Conservation (phyloP, 2,329 filamentous ascomycete genomes). For the Fusarium sarcochroum region DNA sequence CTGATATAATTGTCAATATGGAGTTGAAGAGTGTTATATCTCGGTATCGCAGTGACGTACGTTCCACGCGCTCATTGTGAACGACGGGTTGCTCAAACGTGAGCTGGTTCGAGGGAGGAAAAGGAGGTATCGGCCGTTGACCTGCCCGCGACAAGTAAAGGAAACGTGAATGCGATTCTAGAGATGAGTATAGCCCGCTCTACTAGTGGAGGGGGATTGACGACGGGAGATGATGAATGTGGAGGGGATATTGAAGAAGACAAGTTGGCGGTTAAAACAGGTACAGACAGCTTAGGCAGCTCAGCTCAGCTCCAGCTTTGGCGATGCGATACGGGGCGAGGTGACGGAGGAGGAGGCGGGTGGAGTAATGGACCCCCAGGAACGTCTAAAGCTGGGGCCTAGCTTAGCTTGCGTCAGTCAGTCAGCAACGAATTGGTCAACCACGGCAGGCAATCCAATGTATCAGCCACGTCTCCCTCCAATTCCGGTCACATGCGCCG, state of each 20-base stretch:
- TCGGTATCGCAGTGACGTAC: constrained; percentile 46
- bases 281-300: constrained; percentile 25
- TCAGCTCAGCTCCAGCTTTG: constrained; percentile 24
- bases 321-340: constrained; percentile 44
- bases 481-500: constrained; percentile 20
- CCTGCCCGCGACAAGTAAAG: constrained; percentile 15
- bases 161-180: background rate
- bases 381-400: constrained; percentile 26
- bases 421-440: constrained; percentile 18
- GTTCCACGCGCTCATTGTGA: constrained; percentile 59
- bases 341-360: constrained; percentile 35
- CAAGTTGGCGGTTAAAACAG: constrained; percentile 29
- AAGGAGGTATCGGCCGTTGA: constrained; percentile 30
- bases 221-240: constrained; percentile 10
- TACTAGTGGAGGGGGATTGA: constrained; percentile 6
- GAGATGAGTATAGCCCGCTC: background rate
- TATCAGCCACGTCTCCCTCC: constrained; percentile 36
- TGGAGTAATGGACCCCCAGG: constrained; percentile 25
- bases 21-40: background rate
- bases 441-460: background rate
- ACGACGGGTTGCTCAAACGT: constrained; percentile 35
- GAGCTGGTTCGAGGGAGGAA: constrained; percentile 23
- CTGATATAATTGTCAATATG: constrained; percentile 52
- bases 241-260: constrained; percentile 13
- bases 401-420: constrained; percentile 49